Base-by-base conservation (phyloP, 768 basidiomycete genomes). In the Amanita pseudoporphyria region DNA sequence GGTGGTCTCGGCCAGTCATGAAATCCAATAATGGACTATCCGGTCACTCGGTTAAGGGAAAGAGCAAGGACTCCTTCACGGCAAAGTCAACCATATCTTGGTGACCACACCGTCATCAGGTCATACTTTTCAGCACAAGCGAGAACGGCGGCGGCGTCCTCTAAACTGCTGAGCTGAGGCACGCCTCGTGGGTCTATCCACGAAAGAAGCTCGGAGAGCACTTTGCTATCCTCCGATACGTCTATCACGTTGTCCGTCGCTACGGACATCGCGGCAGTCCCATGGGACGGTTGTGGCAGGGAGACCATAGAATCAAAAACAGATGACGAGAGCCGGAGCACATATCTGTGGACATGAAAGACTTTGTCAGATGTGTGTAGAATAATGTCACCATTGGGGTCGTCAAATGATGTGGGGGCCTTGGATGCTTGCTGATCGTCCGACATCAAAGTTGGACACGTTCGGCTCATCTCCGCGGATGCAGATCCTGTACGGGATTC, bases 101-200 rank as follows among this genome's bases (percentile, higher is more conserved):
- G n/a, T 48, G 47, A 9, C 36, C 22, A 28, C 26, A 48, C 47
- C 13, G 38, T 19, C 22, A n/a, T 9, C 38, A 48, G 9, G 18
- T 40, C 47, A 31, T 48, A 48, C 24, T 48, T 48, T 24, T 48
- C 47, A 9, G 47, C 47, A 26, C 35, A 36, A 6, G 22, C 39
- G 16, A 48, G 38, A 30, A 48, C 19, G 2, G 36, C 26, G 12
- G 37, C 28, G 14, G 19, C 28, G 13, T 40, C 47, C 5, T 48
- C 14, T n/a, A 48, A 26, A 40, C 40, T 37, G 10, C 16, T 12
- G 13, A 40, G 47, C 16, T 30, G 16, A 12, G 39, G 26, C 5
- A 22, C 19, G 10, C 47, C 47, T 10, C 47, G 47, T 40, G 47
- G 47, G 5, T 48, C 47, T 16, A 48, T n/a, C 47, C 47, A 48